These are phyloP conservation scores for Aureoboletus auriporus DNA, from an alignment of 768 basidiomycete species.

Conservation along the genomic window DNA sequence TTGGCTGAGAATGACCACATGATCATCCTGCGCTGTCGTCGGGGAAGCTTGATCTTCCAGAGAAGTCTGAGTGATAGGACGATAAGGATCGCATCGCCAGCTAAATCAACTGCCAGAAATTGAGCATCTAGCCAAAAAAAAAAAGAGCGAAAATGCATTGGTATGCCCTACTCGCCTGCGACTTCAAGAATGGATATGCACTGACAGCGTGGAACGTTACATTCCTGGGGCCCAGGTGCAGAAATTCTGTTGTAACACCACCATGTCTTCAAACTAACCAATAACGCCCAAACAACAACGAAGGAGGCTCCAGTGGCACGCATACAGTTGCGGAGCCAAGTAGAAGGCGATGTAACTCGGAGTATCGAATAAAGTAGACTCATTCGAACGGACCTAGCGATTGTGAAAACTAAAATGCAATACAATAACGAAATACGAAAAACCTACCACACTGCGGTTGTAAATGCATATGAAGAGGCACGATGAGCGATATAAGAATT, in stretches of 20 bases:
- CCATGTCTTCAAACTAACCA: constrained; percentile 1
- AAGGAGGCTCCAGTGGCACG: constrained; percentile 3
- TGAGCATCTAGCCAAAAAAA: not conserved
- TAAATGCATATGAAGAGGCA: not conserved
- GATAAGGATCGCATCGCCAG: constrained; percentile 4
- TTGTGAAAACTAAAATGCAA: not conserved
- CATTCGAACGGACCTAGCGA: constrained; percentile 8
- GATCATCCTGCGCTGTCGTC: constrained; percentile 15
- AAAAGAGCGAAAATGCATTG: not conserved
- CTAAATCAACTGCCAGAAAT: not conserved
- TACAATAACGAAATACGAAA: not conserved
- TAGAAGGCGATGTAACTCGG: constrained; percentile 7
- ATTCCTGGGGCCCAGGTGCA: too few species aligned
- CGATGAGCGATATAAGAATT: too few species aligned
- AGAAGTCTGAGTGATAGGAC: constrained; percentile 7
- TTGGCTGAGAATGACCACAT: constrained; percentile 6
- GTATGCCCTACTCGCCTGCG: constrained; percentile 1
- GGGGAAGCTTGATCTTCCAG: constrained; percentile 14
- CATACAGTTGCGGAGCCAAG: not conserved
- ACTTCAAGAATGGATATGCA: too few species aligned
- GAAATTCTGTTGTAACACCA: too few species aligned
- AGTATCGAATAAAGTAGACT: constrained; percentile 12
- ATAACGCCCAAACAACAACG: not conserved
- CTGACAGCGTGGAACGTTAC: too few species aligned
- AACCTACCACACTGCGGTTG: constrained; percentile 7